Evolutionary conservation across 177 flowering plant species (phyloP), one percentile per base, ranked within the genome.

Genomic region (Telopea speciosissima): DNA sequence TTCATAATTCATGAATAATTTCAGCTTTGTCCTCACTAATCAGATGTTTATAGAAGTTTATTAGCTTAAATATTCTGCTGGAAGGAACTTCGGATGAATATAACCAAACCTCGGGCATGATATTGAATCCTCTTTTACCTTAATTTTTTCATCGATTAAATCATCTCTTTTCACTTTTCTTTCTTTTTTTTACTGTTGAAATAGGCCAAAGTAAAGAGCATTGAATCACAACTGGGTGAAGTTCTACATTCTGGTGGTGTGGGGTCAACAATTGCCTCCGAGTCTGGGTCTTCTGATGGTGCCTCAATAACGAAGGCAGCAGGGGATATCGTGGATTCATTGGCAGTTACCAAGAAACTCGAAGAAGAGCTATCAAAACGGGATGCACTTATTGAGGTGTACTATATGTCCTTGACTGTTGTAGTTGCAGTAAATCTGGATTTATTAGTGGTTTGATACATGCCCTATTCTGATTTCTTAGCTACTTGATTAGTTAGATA

Each of bases 331-430:
- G 70, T 76, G 59, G 93, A 92, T 81, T 85, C 89, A 71, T 81
- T 88, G 25, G 75, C 82, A 68, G 91, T 91, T 52, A 85, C 89
- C 68, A 89, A 79, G 77, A 95, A 93, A 78, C 96, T 95, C 76
- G 96, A 95, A 79, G 97, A 92, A 79, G 97, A 95, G 79, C 96
- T 95, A 13, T 79, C 80, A 71, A 95, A 95, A 78, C 91, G 97
- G 68, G 97, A 92, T 88, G 89, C 90, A 16, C 89, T 92, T n/a
- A 95, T 92, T 79, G 97, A 95, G 97, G 99, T 95, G 13, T 74
- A 70, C 17, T 62, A 58, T 25, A 56, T 16, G 24, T 70, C 26
- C 62, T 22, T 73, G n/a, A 75, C 2, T 70, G 42, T 19, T 70
- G n/a, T n/a, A n/a, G n/a, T n/a, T n/a, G n/a, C n/a, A n/a, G n/a